Percentiles rank a stretch among this genome's conserved stretches.
phyloP scores from a whole-genome alignment of 176 grass and related monocot genomes.

The Hsuehochloa calcarea region DNA sequence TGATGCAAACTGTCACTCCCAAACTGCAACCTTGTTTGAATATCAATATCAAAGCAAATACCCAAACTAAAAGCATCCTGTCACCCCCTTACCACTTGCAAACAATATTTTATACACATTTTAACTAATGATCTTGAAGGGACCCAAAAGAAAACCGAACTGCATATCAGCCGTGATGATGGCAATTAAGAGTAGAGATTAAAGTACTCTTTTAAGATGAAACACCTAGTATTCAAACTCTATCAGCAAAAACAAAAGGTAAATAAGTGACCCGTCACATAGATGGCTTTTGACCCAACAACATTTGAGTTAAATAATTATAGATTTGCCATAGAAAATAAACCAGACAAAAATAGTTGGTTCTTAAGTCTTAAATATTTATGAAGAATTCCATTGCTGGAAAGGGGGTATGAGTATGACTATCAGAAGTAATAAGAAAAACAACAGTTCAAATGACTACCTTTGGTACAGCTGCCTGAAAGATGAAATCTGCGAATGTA shows the following conservation, averaged over 20 bases:
- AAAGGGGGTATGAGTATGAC: not conserved
- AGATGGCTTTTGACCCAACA: not conserved
- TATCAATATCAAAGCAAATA: not conserved
- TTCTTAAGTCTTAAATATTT: not conserved
- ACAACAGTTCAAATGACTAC: slow-evolving; percentile 36
- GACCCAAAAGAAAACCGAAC: not conserved
- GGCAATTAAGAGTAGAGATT: not conserved
- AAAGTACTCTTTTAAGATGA: not conserved
- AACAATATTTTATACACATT: not conserved
- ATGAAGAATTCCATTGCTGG: not conserved
- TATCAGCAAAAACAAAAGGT: not conserved
- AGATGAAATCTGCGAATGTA: slow-evolving; percentile 79
- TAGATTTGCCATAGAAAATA: slow-evolving; percentile 1
- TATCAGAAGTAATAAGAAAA: not conserved
- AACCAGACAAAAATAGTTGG: not conserved
- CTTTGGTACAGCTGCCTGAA: slow-evolving; percentile 99
- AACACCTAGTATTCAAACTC: not conserved
- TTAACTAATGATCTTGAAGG: not conserved
- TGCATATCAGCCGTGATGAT: not conserved
- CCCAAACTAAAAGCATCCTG: not conserved
- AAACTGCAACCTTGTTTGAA: not conserved
- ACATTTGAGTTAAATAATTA: slow-evolving; percentile 16
- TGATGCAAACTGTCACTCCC: not conserved
- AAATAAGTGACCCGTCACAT: not conserved
- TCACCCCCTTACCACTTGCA: not conserved